Percentiles rank a stretch among this genome's conserved stretches.
Evolutionary conservation across 352 stramenopile genomes (phyloP).

Genomic region (Globisporangium cylindrosporum): DNA sequence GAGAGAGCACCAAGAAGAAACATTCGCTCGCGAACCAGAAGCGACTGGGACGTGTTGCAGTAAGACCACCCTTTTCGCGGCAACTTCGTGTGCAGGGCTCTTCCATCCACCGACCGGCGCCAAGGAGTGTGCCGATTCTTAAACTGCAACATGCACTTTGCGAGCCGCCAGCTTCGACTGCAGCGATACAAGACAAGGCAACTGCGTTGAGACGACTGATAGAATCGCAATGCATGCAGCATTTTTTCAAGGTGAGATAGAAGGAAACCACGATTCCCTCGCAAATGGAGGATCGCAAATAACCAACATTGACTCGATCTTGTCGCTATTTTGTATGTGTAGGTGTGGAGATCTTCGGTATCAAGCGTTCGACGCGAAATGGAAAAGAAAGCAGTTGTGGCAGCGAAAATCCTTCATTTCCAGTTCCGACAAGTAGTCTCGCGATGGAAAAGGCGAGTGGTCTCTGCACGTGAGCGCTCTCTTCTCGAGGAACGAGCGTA

Average conservation of each 20-base stretch:
- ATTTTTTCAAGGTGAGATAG: slow-evolving; percentile 6
- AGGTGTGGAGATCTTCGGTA: neutral
- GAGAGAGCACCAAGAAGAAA: neutral
- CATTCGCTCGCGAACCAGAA: neutral
- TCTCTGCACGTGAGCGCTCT: neutral
- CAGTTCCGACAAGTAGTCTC: neutral
- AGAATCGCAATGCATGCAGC: neutral
- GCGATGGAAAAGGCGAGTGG: slow-evolving; percentile 6
- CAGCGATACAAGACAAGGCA: neutral
- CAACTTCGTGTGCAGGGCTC: slow-evolving; percentile 10
- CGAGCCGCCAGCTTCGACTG: neutral
- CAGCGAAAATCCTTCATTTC: neutral
- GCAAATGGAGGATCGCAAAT: neutral
- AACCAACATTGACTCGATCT: neutral
- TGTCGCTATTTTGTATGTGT: neutral
- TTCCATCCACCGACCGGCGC: neutral
- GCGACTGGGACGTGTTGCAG: neutral
- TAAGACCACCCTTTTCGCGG: neutral
- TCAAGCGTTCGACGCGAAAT: neutral
- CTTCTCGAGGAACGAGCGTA: slow-evolving; percentile 15
- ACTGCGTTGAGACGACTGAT: neutral
- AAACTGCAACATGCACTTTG: neutral
- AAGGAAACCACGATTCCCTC: neutral
- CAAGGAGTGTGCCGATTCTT: neutral
- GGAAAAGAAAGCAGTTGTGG: slow-evolving; percentile 1